A percentile compares a stretch with the other conserved stretches of the same genome.
Evolutionary conservation across 805 yeast genomes (phyloP).

Genomic region (Cyberlindnera maritima): DNA sequence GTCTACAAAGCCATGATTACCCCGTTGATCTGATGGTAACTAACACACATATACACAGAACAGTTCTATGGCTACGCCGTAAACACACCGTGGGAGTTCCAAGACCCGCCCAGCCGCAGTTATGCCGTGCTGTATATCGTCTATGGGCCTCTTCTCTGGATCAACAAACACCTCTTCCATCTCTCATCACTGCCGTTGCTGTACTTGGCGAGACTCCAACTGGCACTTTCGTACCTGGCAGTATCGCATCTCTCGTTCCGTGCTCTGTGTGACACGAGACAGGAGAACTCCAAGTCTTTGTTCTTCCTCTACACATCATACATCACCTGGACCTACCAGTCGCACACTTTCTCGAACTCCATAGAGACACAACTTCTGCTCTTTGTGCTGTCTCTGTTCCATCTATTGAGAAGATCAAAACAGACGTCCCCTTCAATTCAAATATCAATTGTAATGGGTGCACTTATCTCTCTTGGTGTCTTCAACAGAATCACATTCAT

Average conservation of each 20-base stretch:
- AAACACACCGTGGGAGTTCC: constrained; percentile 82
- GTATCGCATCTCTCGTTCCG: constrained; percentile 39
- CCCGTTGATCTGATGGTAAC: background rate
- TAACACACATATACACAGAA: constrained; percentile 10
- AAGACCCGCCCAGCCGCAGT: constrained; percentile 61
- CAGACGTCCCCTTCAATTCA: constrained; percentile 15
- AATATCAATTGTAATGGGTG: constrained; percentile 38
- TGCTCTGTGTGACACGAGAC: constrained; percentile 45
- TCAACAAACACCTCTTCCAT: constrained; percentile 31
- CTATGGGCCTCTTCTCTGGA: constrained; percentile 63
- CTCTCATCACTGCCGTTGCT: constrained; percentile 50
- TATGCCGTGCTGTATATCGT: constrained; percentile 61
- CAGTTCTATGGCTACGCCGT: constrained; percentile 41
- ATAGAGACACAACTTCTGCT: constrained; percentile 56
- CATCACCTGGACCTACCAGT: constrained; percentile 74
- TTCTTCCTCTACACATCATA: constrained; percentile 54
- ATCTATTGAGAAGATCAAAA: constrained; percentile 24
- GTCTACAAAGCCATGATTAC: constrained; percentile 1
- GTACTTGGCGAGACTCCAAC: constrained; percentile 51
- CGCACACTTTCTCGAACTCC: constrained; percentile 88
- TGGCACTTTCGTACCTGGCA: constrained; percentile 35
- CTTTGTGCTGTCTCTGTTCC: constrained; percentile 41
- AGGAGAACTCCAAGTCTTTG: constrained; percentile 40
- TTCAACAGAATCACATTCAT: constrained; percentile 86
- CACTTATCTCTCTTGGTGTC: constrained; percentile 57